phyloP scores from a whole-genome alignment of 352 stramenopile genomes.

The Pilasporangium apinafurcum region DNA sequence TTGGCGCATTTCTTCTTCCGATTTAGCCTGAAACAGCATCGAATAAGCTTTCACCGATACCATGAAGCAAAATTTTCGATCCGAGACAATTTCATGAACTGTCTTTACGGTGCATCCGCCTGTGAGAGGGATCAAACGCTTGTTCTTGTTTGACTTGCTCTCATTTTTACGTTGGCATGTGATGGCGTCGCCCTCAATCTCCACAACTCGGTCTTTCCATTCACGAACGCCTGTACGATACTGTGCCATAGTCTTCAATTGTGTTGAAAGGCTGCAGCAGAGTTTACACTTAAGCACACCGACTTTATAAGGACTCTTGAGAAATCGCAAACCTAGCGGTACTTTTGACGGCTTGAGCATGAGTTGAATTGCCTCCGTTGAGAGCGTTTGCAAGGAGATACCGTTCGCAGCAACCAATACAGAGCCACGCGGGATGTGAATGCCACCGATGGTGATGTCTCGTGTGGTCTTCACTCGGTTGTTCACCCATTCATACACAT shows the following conservation, averaged over 20 bases:
- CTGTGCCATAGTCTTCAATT: conserved; percentile 53
- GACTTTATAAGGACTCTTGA: conserved; percentile 34
- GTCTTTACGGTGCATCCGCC: conserved; percentile 48
- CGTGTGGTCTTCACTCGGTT: conserved; percentile 42
- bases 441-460: conserved; percentile 17
- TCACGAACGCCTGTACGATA: conserved; percentile 26
- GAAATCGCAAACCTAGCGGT: conserved; percentile 38
- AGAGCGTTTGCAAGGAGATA: conserved; percentile 53
- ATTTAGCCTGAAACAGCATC: conserved; percentile 61
- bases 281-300: conserved; percentile 46
- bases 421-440: conserved; percentile 35
- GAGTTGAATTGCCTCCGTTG: conserved; percentile 24
- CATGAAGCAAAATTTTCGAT: conserved; percentile 63
- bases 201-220: conserved; percentile 61
- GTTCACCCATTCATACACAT: conserved; percentile 45
- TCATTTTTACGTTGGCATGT: conserved; percentile 28
- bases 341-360: conserved; percentile 27
- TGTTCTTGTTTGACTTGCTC: conserved; percentile 20
- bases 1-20: conserved; percentile 29
- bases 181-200: conserved; percentile 56
- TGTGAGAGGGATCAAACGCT: conserved; percentile 32
- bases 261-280: conserved; percentile 41
- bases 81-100: conserved; percentile 54
- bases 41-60: conserved; percentile 50
- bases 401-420: conserved; percentile 59